phyloP scores from a whole-genome alignment of 192 early-diverging fungal species.

The Coemansia umbellata region DNA sequence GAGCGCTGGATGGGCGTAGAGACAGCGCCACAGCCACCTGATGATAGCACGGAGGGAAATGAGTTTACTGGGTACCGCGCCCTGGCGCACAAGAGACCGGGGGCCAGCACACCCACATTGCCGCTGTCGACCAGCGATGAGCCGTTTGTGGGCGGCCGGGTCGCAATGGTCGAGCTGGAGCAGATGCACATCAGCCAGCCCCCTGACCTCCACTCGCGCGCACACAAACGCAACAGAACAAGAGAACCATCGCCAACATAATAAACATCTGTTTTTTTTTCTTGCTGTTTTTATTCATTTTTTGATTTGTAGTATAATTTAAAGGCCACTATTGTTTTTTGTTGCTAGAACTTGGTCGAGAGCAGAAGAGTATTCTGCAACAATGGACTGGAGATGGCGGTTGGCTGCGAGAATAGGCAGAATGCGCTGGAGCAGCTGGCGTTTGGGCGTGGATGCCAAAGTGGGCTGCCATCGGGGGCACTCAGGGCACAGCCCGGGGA shows the following conservation, averaged over 20 bases:
- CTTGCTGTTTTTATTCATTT: not conserved
- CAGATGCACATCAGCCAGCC: not conserved
- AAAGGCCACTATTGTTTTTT: not conserved
- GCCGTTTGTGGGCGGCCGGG: not conserved
- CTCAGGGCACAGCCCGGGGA: not conserved
- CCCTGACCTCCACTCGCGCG: no score
- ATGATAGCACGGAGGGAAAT: no score
- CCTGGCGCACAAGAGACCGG: not conserved
- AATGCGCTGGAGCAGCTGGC: slow-evolving; percentile 59
- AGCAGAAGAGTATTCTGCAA: slow-evolving; percentile 54
- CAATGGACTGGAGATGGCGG: slow-evolving; percentile 58
- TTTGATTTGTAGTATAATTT: not conserved
- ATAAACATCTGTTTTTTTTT: not conserved
- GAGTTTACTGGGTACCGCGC: not conserved
- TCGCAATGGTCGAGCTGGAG: slow-evolving; percentile 3
- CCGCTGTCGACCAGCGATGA: not conserved
- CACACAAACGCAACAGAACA: slow-evolving; percentile 42
- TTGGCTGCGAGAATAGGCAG: slow-evolving; percentile 68
- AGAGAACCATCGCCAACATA: slow-evolving; percentile 32
- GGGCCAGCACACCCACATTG: not conserved
- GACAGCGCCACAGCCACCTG: no score
- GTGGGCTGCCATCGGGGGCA: not conserved
- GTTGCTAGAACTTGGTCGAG: slow-evolving; percentile 1
- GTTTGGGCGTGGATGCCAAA: slow-evolving; percentile 58
- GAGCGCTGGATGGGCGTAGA: slow-evolving; percentile 36